Evolutionary conservation across 192 early-diverging fungal genomes (phyloP).

Genomic region (Spizellomyces sp.): DNA sequence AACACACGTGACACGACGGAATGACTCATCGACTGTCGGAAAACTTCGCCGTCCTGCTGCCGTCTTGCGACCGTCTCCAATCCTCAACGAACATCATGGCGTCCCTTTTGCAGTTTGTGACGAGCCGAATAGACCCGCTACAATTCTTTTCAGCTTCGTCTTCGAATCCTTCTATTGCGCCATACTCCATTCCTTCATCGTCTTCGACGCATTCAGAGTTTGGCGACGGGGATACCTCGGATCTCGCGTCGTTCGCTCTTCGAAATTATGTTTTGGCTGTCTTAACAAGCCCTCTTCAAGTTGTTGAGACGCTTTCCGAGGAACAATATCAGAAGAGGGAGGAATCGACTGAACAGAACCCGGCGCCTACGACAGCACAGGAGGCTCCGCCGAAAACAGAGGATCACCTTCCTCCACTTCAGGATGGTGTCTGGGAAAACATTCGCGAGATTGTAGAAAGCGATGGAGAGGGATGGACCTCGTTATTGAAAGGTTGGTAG

Average conservation of each 20-base stretch:
- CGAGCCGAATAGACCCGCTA: slow-evolving; percentile 24
- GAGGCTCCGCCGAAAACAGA: not conserved
- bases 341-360: not conserved
- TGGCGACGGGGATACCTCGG: slow-evolving; percentile 7
- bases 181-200: not conserved
- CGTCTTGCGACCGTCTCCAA: not conserved
- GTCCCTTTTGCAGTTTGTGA: slow-evolving; percentile 9
- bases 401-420: slow-evolving; percentile 27
- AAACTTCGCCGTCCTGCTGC: no score
- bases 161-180: not conserved
- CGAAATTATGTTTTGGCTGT: slow-evolving; percentile 45
- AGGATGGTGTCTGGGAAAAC: slow-evolving; percentile 42
- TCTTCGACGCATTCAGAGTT: not conserved
- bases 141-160: slow-evolving; percentile 22
- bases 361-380: not conserved
- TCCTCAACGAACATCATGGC: no score
- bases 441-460: slow-evolving; percentile 41
- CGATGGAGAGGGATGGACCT: slow-evolving; percentile 35
- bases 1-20: no score
- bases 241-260: slow-evolving; percentile 35
- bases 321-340: slow-evolving; percentile 43
- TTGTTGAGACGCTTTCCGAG: slow-evolving; percentile 51
- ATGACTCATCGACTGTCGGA: no score
- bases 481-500: slow-evolving; percentile 42
- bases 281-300: slow-evolving; percentile 46